These are phyloP conservation scores for Mortierella sp. DNA, from an alignment of 371 early-diverging fungal species.

Conservation along the genomic window DNA sequence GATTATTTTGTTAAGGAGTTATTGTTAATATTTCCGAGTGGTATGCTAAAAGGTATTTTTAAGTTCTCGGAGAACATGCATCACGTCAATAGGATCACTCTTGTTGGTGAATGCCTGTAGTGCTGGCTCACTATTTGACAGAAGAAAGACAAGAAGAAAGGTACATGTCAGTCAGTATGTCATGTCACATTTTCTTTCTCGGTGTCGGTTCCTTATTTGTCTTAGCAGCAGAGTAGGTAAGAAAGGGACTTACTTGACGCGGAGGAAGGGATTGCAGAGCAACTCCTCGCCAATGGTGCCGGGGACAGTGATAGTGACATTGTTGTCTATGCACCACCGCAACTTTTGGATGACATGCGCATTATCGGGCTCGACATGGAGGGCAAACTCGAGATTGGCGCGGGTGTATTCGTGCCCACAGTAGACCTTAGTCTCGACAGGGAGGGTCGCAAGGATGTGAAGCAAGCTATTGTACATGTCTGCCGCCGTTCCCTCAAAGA, in stretches of 20 bases:
- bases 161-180: not conserved
- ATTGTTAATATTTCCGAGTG: not conserved
- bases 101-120: constrained; percentile 74
- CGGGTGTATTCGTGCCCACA: constrained; percentile 95
- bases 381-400: constrained; percentile 76
- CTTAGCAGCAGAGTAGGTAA: not conserved
- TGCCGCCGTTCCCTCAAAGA: constrained; percentile 92
- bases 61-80: constrained; percentile 83
- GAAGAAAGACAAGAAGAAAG: not conserved
- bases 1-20: not conserved
- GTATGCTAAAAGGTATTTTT: constrained; percentile 72
- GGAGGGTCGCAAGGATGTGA: constrained; percentile 74
- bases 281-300: constrained; percentile 91
- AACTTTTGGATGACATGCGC: constrained; percentile 45
- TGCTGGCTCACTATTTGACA: constrained; percentile 63
- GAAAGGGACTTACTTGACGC: constrained; percentile 66
- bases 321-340: constrained; percentile 50
- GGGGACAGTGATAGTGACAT: constrained; percentile 76
- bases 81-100: constrained; percentile 81
- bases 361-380: constrained; percentile 74
- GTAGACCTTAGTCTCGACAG: constrained; percentile 87
- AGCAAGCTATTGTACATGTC: constrained; percentile 88
- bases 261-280: constrained; percentile 90
- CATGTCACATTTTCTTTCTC: too few species aligned
- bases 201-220: not conserved